Base-by-base conservation (phyloP, 2,329 filamentous ascomycete genomes). In the Arthrobotrys musiformis region DNA sequence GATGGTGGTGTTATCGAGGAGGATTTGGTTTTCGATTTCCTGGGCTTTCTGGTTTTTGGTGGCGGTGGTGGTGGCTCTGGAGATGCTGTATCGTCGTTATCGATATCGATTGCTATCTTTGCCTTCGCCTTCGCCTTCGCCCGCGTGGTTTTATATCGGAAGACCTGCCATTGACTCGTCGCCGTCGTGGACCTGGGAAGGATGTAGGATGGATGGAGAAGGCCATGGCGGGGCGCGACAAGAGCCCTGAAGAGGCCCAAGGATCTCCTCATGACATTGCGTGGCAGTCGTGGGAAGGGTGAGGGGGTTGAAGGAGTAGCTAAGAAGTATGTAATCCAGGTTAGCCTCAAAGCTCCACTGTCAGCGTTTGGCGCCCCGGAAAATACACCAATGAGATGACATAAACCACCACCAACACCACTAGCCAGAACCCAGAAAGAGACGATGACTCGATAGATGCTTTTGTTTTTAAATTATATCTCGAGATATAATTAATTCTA, bases 401-500 rank as follows among this genome's bases (percentile, higher is more conserved):
- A 46, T 15, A 6, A 28, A 26, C 15, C 24, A 4, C 13, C 13
- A 30, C 62, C 33, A 54, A 66, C 46, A 15, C 46, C 30, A 26
- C 33, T 9, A 69, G 30, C 4, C 35, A 24, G 15, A 9, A 26
- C 28, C 26, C 15, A 30, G 2, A 15, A 19, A 33, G 35, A 46
- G 17, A 37, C 26, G 24, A 60, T 61, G 19, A 35, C 22, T 48
- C 22, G 44, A 48, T 26, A 6, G 22, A 48, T 48, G n/a, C n/a
- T n/a, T n/a, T 5, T 35, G 11, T 35, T 11, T n/a, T 17, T 15
- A 15, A 2, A 30, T 52, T 42, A 73, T 58, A 66, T 72, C 60
- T 30, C 58, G 68, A 72, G 68, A 72, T 66, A 35, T 72, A 52
- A 30, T 52, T 66, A 64, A 73, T 60, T 66, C 69, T 73, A 73